Evolutionary conservation across 1,284 basidiomycete species (phyloP).

Genomic region (Bjerkandera adusta): DNA sequence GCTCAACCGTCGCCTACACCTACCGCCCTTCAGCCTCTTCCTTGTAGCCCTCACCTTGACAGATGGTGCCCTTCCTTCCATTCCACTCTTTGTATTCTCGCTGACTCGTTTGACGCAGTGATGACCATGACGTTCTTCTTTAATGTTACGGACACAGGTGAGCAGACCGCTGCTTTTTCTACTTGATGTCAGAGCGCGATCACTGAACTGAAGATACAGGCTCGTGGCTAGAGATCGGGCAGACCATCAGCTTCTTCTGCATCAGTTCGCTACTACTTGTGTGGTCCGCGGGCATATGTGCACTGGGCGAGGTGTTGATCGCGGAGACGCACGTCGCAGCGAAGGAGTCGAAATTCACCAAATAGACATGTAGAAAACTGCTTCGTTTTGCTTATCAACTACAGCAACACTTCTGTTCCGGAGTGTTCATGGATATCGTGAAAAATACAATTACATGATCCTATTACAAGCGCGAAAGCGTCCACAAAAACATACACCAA

Average conservation of each 20-base stretch:
- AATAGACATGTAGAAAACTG: too few relatives aligned
- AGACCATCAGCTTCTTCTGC: slow-evolving; percentile 87
- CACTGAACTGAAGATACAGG: slow-evolving; percentile 34
- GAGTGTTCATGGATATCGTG: too few relatives aligned
- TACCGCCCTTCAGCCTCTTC: slow-evolving; percentile 79
- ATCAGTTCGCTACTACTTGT: slow-evolving; percentile 79
- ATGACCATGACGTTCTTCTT: slow-evolving; percentile 87
- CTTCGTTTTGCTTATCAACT: too few relatives aligned
- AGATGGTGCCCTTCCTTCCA: slow-evolving; percentile 49
- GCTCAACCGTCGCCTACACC: slow-evolving; percentile 59
- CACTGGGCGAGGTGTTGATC: slow-evolving; percentile 65
- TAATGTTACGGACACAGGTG: slow-evolving; percentile 77
- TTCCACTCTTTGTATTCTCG: not conserved
- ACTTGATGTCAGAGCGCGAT: not conserved
- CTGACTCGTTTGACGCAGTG: slow-evolving; percentile 35
- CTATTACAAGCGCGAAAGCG: too few relatives aligned
- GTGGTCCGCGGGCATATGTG: slow-evolving; percentile 77
- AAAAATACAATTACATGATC: too few relatives aligned
- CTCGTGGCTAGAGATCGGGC: slow-evolving; percentile 89
- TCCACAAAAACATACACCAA: too few relatives aligned
- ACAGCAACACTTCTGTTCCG: too few relatives aligned
- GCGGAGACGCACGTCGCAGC: too few relatives aligned
- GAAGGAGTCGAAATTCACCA: too few relatives aligned
- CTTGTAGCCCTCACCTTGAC: slow-evolving; percentile 72
- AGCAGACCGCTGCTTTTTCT: slow-evolving; percentile 19